Percentiles rank a stretch among this genome's conserved stretches.
These are phyloP conservation scores for Massariosphaeria phaeospora DNA, from an alignment of 495 filamentous ascomycete species.

Conservation along the genomic window DNA sequence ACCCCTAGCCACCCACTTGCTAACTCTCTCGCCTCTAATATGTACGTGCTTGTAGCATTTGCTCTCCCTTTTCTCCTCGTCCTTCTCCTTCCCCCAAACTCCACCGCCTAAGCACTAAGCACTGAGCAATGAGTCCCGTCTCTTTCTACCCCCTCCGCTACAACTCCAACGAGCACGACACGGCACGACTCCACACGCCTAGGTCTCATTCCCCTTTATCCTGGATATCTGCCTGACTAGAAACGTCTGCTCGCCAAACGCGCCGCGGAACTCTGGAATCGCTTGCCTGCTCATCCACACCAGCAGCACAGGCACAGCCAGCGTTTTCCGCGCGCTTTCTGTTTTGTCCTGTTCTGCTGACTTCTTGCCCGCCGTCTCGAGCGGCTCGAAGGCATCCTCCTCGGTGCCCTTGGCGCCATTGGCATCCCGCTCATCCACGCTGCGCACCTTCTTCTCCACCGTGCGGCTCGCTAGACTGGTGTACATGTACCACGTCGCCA, in stretches of 20 bases:
- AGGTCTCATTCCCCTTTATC: too few species aligned
- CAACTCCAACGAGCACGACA: too few species aligned
- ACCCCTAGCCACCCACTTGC: too few species aligned
- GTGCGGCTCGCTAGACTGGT: neutral
- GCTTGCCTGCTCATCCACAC: slow-evolving; percentile 3
- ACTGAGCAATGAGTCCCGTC: too few species aligned
- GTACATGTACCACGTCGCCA: slow-evolving; percentile 12
- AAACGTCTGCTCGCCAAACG: slow-evolving; percentile 21
- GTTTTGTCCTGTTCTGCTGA: neutral
- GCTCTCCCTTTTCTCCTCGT: too few species aligned
- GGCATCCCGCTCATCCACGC: neutral
- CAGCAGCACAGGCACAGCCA: slow-evolving; percentile 11
- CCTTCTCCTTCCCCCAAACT: too few species aligned
- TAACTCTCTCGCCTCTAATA: too few species aligned
- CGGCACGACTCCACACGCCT: too few species aligned
- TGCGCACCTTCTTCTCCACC: neutral
- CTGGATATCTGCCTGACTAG: too few species aligned
- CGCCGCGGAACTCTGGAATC: slow-evolving; percentile 18
- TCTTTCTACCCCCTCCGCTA: too few species aligned
- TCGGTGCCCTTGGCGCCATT: neutral
- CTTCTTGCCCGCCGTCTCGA: neutral
- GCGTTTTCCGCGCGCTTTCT: neutral
- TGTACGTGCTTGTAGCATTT: too few species aligned
- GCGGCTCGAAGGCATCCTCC: slow-evolving; percentile 1
- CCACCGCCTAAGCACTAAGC: too few species aligned